Conservation (phyloP, 73 alveolate species). For the Uronychia binucleata region DNA sequence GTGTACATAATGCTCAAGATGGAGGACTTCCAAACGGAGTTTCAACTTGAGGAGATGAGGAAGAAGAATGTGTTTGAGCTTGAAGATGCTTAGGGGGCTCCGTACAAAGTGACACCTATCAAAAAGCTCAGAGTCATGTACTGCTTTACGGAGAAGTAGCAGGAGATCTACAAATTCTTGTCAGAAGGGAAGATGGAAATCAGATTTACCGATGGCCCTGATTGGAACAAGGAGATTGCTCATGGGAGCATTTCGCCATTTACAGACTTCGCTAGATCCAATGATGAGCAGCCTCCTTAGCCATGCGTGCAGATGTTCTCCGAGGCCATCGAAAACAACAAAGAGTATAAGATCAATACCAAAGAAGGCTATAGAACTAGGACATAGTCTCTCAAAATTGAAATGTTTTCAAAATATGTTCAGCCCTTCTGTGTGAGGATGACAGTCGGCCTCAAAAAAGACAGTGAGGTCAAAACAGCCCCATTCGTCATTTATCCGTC, state of each 20-base stretch:
- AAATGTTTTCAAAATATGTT: neutral
- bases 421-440: neutral
- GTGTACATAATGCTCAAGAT: constrained; percentile 30
- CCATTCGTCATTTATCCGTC: neutral
- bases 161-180: constrained; percentile 8
- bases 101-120: neutral
- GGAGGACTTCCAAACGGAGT: constrained; percentile 23
- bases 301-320: neutral
- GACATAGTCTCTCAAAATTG: neutral
- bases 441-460: neutral
- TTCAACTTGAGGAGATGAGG: constrained; percentile 6
- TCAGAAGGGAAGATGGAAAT: constrained; percentile 16
- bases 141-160: constrained; percentile 36
- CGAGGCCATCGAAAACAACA: neutral
- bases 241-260: neutral
- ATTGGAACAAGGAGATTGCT: constrained; percentile 4
- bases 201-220: constrained; percentile 27
- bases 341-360: no score
- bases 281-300: neutral
- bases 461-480: neutral
- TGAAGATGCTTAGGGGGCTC: neutral
- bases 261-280: neutral
- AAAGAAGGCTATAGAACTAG: neutral
- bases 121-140: constrained; percentile 40
- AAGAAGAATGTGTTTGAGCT: neutral